These are phyloP conservation scores for Heimioporus sp. DNA, from an alignment of 768 basidiomycete species.

Conservation along the genomic window DNA sequence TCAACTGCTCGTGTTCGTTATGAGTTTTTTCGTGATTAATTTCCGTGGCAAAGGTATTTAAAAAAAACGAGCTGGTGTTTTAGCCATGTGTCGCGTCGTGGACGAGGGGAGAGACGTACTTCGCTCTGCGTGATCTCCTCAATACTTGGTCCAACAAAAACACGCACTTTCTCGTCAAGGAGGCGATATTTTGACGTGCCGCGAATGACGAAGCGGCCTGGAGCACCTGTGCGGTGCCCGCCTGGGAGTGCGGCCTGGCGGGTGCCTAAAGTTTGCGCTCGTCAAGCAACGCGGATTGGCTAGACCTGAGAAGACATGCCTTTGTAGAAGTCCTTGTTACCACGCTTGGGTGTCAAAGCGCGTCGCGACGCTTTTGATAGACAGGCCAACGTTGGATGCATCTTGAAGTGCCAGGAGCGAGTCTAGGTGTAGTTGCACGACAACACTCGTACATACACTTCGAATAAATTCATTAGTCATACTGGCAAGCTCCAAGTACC, in stretches of 20 bases:
- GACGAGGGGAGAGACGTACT: slow-evolving; percentile 37
- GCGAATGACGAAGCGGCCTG: slow-evolving; percentile 76
- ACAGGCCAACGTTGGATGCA: slow-evolving; percentile 68
- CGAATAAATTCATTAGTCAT: too few relatives aligned
- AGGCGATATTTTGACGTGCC: slow-evolving; percentile 82
- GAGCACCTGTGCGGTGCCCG: slow-evolving; percentile 83
- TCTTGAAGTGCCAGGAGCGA: slow-evolving; percentile 21
- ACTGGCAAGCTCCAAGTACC: too few relatives aligned
- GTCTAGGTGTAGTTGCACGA: too few relatives aligned
- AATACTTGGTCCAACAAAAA: slow-evolving; percentile 78
- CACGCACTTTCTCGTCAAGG: slow-evolving; percentile 77
- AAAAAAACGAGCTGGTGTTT: neutral
- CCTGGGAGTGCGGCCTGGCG: slow-evolving; percentile 82
- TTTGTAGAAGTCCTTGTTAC: slow-evolving; percentile 97
- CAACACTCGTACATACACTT: too few relatives aligned
- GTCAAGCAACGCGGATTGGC: neutral
- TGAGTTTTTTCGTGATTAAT: neutral
- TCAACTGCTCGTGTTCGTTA: slow-evolving; percentile 14
- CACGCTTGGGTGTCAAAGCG: slow-evolving; percentile 81
- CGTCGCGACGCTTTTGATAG: slow-evolving; percentile 83
- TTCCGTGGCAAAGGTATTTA: too few relatives aligned
- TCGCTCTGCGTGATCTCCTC: slow-evolving; percentile 56
- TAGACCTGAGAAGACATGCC: slow-evolving; percentile 44
- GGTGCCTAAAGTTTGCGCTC: slow-evolving; percentile 50
- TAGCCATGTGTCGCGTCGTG: neutral